These are phyloP conservation scores for Cornus kousa DNA, from an alignment of 148 eudicot genomes.

Conservation along the genomic window DNA sequence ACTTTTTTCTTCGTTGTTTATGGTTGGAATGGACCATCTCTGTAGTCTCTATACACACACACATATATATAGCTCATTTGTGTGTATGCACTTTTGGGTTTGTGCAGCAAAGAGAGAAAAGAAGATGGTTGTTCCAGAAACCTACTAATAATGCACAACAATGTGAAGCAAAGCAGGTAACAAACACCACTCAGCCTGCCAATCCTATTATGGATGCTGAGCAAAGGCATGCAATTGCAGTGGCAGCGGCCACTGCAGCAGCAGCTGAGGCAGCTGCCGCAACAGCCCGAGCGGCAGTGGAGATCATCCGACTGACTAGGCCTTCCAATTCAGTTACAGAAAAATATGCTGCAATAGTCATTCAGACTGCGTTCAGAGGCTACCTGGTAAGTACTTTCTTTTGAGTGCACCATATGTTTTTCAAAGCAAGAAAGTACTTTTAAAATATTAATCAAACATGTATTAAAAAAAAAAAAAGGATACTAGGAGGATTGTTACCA, in stretches of 20 bases:
- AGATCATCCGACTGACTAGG: conserved; percentile 40
- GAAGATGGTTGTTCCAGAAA: conserved; percentile 75
- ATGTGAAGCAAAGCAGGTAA: conserved; percentile 17
- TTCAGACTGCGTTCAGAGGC: conserved; percentile 88
- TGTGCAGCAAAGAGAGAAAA: conserved; percentile 56
- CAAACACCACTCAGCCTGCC: not conserved
- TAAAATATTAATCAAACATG: too few relatives aligned
- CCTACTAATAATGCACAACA: conserved; percentile 26
- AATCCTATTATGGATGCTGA: conserved; percentile 13
- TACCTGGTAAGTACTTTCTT: conserved; percentile 48
- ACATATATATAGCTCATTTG: not conserved
- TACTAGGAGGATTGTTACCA: not conserved
- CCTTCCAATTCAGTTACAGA: conserved; percentile 32
- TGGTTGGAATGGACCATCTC: too few relatives aligned
- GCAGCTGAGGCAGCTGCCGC: conserved; percentile 58
- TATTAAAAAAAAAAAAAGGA: not conserved
- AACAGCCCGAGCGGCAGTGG: conserved; percentile 59
- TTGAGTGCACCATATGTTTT: too few relatives aligned
- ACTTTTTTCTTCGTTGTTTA: not conserved
- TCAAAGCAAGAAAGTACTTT: too few relatives aligned
- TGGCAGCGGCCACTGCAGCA: conserved; percentile 46
- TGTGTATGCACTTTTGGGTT: not conserved
- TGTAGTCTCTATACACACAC: too few relatives aligned
- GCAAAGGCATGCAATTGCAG: conserved; percentile 49
- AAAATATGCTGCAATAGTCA: conserved; percentile 63